A percentile compares a stretch with the other conserved stretches of the same genome.
Conservation (phyloP, 495 filamentous ascomycete genomes). For the Xylaria telfairii region DNA sequence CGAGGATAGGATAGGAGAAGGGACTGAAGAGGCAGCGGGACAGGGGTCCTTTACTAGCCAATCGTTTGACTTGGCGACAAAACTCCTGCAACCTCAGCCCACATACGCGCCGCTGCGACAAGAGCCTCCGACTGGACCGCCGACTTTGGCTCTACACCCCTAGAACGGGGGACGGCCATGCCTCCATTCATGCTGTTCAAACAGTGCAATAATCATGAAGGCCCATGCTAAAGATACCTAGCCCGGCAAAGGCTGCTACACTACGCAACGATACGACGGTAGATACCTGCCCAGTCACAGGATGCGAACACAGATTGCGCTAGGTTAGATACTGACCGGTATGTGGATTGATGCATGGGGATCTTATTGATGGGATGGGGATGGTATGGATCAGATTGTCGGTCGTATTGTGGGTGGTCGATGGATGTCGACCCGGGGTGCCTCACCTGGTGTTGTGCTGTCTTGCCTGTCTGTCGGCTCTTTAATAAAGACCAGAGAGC, state of each 20-base stretch:
- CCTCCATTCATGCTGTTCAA: not conserved
- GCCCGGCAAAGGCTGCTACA: not conserved
- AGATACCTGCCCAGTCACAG: not conserved
- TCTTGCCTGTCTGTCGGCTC: slow-evolving; percentile 1
- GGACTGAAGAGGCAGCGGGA: not conserved
- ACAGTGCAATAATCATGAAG: no score
- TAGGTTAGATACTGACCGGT: no score
- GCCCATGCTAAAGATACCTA: slow-evolving; percentile 1
- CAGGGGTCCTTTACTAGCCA: slow-evolving; percentile 9
- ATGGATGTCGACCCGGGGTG: no score
- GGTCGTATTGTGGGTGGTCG: not conserved
- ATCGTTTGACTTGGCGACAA: slow-evolving; percentile 30
- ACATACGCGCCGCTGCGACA: slow-evolving; percentile 15
- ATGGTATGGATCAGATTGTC: not conserved
- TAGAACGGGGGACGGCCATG: not conserved
- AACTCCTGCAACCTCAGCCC: slow-evolving; percentile 12
- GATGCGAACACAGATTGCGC: not conserved
- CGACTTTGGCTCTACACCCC: not conserved
- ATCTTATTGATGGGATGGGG: not conserved
- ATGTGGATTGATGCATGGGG: not conserved
- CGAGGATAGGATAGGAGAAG: slow-evolving; percentile 10
- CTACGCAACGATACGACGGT: not conserved
- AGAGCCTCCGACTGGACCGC: slow-evolving; percentile 16
- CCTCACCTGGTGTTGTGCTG: no score
- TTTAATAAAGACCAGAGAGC: slow-evolving; percentile 15